Conservation (phyloP, 345 rosid genomes). For the Bruguiera parviflora region DNA sequence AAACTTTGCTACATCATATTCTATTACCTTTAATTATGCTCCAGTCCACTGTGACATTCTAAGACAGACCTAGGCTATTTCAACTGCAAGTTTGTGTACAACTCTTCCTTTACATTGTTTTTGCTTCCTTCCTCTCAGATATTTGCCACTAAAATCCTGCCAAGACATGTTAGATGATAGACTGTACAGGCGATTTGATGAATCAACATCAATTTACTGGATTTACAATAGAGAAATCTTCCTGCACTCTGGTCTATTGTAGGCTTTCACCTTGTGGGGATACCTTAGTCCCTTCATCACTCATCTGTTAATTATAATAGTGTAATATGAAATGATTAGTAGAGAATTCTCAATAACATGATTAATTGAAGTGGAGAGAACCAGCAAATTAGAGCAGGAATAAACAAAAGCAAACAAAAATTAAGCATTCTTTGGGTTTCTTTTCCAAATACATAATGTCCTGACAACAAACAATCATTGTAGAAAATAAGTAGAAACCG, state of each 20-base stretch:
- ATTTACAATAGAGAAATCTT: not conserved
- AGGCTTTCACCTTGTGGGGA: conserved; percentile 4
- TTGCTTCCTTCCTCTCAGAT: not conserved
- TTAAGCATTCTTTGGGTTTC: not conserved
- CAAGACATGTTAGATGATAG: conserved; percentile 5
- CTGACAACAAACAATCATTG: too few species aligned
- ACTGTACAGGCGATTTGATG: not conserved
- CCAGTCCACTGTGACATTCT: too few species aligned
- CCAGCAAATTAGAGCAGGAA: not conserved
- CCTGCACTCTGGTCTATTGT: not conserved
- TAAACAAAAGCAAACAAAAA: not conserved
- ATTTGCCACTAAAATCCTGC: not conserved
- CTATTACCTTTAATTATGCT: too few species aligned
- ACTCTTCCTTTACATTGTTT: not conserved
- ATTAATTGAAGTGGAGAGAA: not conserved
- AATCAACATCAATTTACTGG: conserved; percentile 1
- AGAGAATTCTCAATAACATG: not conserved
- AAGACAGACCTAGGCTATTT: too few species aligned
- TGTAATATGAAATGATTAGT: not conserved
- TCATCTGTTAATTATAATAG: conserved; percentile 19
- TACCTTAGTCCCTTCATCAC: conserved; percentile 18
- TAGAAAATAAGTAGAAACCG: too few species aligned
- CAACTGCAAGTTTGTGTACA: not conserved
- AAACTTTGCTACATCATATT: too few species aligned
- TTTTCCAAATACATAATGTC: too few species aligned